Evolutionary conservation across 2,329 filamentous ascomycete species (phyloP).

Genomic region (Fusarium odoratissimum): DNA sequence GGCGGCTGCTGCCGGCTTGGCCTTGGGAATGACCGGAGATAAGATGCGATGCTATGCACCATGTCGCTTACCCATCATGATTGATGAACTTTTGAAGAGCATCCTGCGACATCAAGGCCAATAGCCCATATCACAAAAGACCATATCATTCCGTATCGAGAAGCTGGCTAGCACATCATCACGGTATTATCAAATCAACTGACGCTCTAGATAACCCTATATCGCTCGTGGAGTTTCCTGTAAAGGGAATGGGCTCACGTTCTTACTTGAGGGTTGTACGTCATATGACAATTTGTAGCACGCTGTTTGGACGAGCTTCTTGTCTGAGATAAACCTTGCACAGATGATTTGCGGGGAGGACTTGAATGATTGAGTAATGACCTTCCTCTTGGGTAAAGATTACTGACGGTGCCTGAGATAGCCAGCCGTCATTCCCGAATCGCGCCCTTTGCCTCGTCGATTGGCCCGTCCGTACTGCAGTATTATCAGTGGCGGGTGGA

Average conservation of each 20-base stretch:
- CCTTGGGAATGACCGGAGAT: slow-evolving; percentile 28
- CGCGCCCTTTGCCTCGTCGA: slow-evolving; percentile 16
- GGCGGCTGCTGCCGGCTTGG: slow-evolving; percentile 26
- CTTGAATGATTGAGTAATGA: slow-evolving; percentile 13
- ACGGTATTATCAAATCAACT: background rate
- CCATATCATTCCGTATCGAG: slow-evolving; percentile 17
- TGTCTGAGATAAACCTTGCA: slow-evolving; percentile 18
- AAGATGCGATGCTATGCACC: background rate
- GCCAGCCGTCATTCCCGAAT: slow-evolving; percentile 10
- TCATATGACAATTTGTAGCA: slow-evolving; percentile 19
- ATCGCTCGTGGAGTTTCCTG: background rate
- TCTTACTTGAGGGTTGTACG: slow-evolving; percentile 10
- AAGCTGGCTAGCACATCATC: slow-evolving; percentile 20
- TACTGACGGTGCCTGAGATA: slow-evolving; percentile 14
- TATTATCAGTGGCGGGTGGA: slow-evolving; percentile 10
- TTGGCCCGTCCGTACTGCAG: background rate
- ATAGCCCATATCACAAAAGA: background rate
- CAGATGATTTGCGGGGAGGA: slow-evolving; percentile 17
- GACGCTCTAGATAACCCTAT: slow-evolving; percentile 13
- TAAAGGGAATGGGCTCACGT: background rate
- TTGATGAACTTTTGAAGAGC: slow-evolving; percentile 12
- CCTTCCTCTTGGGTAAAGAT: slow-evolving; percentile 32
- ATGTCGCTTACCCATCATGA: background rate
- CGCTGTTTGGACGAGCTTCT: slow-evolving; percentile 6
- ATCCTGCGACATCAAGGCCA: background rate